phyloP scores from a whole-genome alignment of 805 yeast genomes.

The Saitoella complicata region DNA sequence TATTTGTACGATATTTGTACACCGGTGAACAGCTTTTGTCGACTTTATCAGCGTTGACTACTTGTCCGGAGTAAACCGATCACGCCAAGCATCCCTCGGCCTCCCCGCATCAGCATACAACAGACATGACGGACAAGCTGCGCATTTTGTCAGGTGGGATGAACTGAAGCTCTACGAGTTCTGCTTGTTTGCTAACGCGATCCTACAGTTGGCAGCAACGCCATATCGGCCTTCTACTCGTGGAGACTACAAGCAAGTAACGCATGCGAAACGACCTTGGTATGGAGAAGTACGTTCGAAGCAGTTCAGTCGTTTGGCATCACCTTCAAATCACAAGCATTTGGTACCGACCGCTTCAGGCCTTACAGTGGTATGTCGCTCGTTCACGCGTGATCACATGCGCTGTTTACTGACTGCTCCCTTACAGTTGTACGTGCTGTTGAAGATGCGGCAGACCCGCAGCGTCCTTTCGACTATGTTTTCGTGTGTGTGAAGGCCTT shows the following conservation, averaged over 20 bases:
- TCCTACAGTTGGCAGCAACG: slow-evolving; percentile 13
- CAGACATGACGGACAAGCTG: no score
- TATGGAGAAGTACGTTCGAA: slow-evolving; percentile 13
- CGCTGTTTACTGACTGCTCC: not conserved
- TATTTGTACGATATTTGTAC: no score
- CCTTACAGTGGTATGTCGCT: not conserved
- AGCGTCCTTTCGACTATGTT: slow-evolving; percentile 35
- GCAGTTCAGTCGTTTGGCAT: slow-evolving; percentile 12
- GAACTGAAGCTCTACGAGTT: no score
- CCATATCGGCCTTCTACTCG: slow-evolving; percentile 12
- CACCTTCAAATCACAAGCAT: slow-evolving; percentile 8
- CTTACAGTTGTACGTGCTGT: slow-evolving; percentile 14
- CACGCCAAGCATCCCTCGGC: no score
- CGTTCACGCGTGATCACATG: not conserved
- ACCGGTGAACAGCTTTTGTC: no score
- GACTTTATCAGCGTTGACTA: no score
- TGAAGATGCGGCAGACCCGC: slow-evolving; percentile 14
- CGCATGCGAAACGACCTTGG: slow-evolving; percentile 11
- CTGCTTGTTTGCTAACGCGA: not conserved
- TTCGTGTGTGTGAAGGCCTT: slow-evolving; percentile 47
- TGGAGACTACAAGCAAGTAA: slow-evolving; percentile 12
- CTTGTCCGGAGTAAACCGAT: no score
- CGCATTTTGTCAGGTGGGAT: no score
- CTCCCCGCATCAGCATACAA: no score
- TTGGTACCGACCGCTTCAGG: slow-evolving; percentile 1